Percentiles rank a stretch among this genome's conserved stretches.
phyloP scores from a whole-genome alignment of 2,329 filamentous ascomycete species.

The Fusarium mangiferae region DNA sequence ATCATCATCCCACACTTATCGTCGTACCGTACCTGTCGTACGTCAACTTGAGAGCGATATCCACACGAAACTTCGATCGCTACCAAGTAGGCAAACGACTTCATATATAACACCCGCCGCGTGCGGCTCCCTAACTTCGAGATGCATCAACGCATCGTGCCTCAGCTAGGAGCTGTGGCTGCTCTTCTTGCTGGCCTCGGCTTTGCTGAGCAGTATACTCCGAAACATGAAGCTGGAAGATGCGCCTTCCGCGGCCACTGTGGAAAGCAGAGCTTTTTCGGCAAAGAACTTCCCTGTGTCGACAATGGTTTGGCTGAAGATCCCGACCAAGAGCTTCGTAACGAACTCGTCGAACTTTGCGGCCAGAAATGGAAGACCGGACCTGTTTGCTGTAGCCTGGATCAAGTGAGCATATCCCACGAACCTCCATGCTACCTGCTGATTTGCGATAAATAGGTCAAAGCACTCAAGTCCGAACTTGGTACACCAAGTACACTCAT shows the following conservation, averaged over 20 bases:
- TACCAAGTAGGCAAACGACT: slow-evolving; percentile 25
- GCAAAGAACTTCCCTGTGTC: slow-evolving; percentile 87
- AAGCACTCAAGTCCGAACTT: slow-evolving; percentile 83
- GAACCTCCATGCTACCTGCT: slow-evolving; percentile 18
- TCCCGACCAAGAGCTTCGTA: slow-evolving; percentile 76
- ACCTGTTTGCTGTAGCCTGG: slow-evolving; percentile 83
- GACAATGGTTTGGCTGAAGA: slow-evolving; percentile 86
- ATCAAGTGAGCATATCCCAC: slow-evolving; percentile 69
- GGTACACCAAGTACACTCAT: slow-evolving; percentile 90
- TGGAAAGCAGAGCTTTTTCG: slow-evolving; percentile 90
- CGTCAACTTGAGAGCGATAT: slow-evolving; percentile 20
- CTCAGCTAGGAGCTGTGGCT: slow-evolving; percentile 47
- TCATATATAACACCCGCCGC: slow-evolving; percentile 23
- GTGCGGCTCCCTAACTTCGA: slow-evolving; percentile 34
- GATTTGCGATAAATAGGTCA: slow-evolving; percentile 64
- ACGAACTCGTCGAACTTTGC: slow-evolving; percentile 85
- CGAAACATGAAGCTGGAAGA: slow-evolving; percentile 84
- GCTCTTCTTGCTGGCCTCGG: slow-evolving; percentile 45
- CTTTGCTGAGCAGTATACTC: slow-evolving; percentile 53
- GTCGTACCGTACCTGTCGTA: slow-evolving; percentile 10
- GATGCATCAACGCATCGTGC: slow-evolving; percentile 49
- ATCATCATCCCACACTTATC: slow-evolving; percentile 20
- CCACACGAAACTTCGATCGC: slow-evolving; percentile 17
- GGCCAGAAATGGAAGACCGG: slow-evolving; percentile 86
- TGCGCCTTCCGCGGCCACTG: slow-evolving; percentile 94